Conservation (phyloP, 306 rosid genomes). For the Prunus fruticosa region DNA sequence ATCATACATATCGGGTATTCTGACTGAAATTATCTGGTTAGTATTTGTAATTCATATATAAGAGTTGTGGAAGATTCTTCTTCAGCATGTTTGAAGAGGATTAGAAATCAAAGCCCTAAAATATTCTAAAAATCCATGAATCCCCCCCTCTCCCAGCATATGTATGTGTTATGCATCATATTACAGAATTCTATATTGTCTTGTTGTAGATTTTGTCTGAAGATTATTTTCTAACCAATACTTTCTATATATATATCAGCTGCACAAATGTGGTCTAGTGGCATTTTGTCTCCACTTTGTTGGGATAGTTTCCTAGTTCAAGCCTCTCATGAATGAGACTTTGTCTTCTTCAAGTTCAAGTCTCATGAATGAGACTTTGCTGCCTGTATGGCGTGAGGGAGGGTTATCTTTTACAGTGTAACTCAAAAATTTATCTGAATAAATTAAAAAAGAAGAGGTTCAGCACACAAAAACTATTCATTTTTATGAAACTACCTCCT, state of each 20-base stretch:
- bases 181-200: background rate
- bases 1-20: background rate
- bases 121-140: background rate
- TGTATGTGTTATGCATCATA: too few relatives aligned
- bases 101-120: background rate
- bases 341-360: too few relatives aligned
- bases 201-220: background rate
- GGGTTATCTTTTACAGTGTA: too few relatives aligned
- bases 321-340: too few relatives aligned
- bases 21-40: background rate
- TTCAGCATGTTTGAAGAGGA: background rate
- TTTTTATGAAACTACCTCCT: background rate
- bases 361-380: too few relatives aligned
- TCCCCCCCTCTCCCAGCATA: too few relatives aligned
- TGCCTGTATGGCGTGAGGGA: too few relatives aligned
- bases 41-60: background rate
- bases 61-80: background rate
- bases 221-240: background rate
- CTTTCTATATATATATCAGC: background rate
- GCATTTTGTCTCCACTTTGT: background rate
- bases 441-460: too few relatives aligned
- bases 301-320: background rate
- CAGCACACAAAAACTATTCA: background rate
- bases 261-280: background rate
- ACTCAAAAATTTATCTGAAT: too few relatives aligned